Evolutionary conservation across 768 basidiomycete species (phyloP).

Genomic region (Rhodocollybia butyracea): DNA sequence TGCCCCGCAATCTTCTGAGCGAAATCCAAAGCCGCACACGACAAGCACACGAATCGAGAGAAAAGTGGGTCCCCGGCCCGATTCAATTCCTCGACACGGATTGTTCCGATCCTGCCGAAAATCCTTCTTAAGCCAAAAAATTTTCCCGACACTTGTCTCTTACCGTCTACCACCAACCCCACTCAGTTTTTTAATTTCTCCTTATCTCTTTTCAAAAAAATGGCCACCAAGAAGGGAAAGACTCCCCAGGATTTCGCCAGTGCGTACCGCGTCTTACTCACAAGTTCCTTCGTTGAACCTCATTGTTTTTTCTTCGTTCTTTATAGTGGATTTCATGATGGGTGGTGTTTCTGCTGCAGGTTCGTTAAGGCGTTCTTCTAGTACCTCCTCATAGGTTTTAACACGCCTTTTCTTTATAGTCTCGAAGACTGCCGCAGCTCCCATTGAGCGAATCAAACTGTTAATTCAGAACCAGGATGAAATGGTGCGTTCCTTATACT

Average conservation of each 20-base stretch:
- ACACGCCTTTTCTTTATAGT: conserved; percentile 37
- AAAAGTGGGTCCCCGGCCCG: too few relatives aligned
- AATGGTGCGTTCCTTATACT: conserved; percentile 60
- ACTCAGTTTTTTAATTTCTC: conserved; percentile 3
- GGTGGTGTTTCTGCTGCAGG: conserved; percentile 70
- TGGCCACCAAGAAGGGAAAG: conserved; percentile 41
- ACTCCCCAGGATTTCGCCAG: conserved; percentile 71
- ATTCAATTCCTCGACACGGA: not conserved
- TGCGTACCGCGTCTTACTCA: conserved; percentile 25
- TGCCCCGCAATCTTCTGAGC: too few relatives aligned
- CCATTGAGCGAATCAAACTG: conserved; percentile 88
- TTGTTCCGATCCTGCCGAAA: not conserved
- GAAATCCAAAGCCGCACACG: too few relatives aligned
- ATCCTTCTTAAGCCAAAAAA: not conserved
- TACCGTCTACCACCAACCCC: conserved; percentile 1
- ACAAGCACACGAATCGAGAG: too few relatives aligned
- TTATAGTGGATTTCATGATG: conserved; percentile 66
- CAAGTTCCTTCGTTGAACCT: not conserved
- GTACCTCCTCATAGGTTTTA: not conserved
- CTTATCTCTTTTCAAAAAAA: not conserved
- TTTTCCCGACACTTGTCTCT: conserved; percentile 1
- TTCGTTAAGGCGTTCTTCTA: conserved; percentile 11
- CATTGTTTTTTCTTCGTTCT: conserved; percentile 17
- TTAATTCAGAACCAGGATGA: conserved; percentile 86
- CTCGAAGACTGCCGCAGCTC: conserved; percentile 84